Evolutionary conservation across 768 basidiomycete genomes (phyloP).

Genomic region (Russula lepida): DNA sequence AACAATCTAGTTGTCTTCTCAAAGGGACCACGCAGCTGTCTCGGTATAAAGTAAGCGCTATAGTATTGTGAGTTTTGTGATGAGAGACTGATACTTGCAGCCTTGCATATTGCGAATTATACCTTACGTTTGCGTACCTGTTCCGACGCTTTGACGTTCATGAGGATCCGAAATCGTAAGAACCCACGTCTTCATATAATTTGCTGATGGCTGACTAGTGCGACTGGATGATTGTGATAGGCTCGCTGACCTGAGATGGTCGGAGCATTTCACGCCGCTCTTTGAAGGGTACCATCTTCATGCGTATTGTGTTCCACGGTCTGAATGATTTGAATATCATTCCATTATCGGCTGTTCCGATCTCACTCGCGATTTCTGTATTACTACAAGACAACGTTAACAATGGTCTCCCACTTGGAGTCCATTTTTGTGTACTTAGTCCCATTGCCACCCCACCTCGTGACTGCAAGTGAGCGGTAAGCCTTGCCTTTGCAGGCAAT

Average conservation of each 20-base stretch:
- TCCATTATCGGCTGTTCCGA: no score
- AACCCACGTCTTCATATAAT: not conserved
- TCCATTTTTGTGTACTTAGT: no score
- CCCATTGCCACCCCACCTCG: no score
- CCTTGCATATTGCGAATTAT: slow-evolving; percentile 20
- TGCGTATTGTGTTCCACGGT: slow-evolving; percentile 7
- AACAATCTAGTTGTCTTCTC: slow-evolving; percentile 18
- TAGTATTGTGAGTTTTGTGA: not conserved
- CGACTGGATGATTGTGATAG: not conserved
- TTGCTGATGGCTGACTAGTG: not conserved
- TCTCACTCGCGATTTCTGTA: no score
- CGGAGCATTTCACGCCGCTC: slow-evolving; percentile 5
- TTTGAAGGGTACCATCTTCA: slow-evolving; percentile 9
- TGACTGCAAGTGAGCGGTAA: no score
- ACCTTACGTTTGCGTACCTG: slow-evolving; percentile 20
- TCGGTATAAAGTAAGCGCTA: slow-evolving; percentile 19
- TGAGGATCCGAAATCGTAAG: slow-evolving; percentile 4
- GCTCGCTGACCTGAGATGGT: slow-evolving; percentile 2
- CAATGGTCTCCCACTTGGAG: no score
- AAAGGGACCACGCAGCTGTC: slow-evolving; percentile 20
- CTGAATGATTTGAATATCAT: not conserved
- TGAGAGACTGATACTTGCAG: not conserved
- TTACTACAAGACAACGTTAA: no score
- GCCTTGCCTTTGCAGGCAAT: no score
- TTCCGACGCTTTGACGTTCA: slow-evolving; percentile 22